Percentiles rank a stretch among this genome's conserved stretches.
phyloP scores from a whole-genome alignment of 2,329 filamentous ascomycete genomes.

The Penicillium sp. region DNA sequence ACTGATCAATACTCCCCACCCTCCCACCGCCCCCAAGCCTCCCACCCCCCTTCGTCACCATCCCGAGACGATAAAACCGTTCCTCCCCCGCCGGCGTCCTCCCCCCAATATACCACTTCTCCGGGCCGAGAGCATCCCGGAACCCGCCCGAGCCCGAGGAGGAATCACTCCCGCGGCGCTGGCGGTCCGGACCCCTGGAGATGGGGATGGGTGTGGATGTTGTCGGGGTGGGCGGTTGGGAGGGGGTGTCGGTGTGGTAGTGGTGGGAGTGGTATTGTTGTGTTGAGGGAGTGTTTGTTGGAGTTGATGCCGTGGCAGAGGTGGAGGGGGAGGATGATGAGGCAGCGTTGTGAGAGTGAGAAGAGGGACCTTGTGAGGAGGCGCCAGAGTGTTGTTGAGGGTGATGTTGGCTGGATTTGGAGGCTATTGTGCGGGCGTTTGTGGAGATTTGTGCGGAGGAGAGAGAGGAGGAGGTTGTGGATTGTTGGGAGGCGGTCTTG shows the following conservation, averaged over 20 bases:
- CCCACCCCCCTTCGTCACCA: slow-evolving; percentile 50
- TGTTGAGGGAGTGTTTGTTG: neutral
- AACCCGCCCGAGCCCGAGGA: slow-evolving; percentile 52
- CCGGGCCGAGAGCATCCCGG: slow-evolving; percentile 48
- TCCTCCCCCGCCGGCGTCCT: slow-evolving; percentile 51
- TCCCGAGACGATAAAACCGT: slow-evolving; percentile 51
- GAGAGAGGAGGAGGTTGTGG: slow-evolving; percentile 38
- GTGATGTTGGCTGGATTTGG: slow-evolving; percentile 41
- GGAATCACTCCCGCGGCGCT: slow-evolving; percentile 51
- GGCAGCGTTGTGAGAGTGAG: slow-evolving; percentile 35
- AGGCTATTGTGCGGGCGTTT: slow-evolving; percentile 51
- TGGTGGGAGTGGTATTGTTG: slow-evolving; percentile 32
- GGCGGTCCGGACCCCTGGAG: slow-evolving; percentile 39
- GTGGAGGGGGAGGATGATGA: slow-evolving; percentile 37
- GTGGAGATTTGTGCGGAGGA: slow-evolving; percentile 45
- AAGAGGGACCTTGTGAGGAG: slow-evolving; percentile 11
- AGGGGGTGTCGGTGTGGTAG: slow-evolving; percentile 39
- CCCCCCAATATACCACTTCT: slow-evolving; percentile 57
- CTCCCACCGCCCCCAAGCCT: slow-evolving; percentile 44
- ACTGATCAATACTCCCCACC: slow-evolving; percentile 52
- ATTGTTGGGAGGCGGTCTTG: slow-evolving; percentile 55
- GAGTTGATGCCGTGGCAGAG: slow-evolving; percentile 9
- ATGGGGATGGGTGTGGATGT: slow-evolving; percentile 43
- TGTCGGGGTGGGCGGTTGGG: slow-evolving; percentile 32
- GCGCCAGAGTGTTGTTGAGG: slow-evolving; percentile 5